Conservation (phyloP, 306 rosid genomes). For the Lablab purpureus region DNA sequence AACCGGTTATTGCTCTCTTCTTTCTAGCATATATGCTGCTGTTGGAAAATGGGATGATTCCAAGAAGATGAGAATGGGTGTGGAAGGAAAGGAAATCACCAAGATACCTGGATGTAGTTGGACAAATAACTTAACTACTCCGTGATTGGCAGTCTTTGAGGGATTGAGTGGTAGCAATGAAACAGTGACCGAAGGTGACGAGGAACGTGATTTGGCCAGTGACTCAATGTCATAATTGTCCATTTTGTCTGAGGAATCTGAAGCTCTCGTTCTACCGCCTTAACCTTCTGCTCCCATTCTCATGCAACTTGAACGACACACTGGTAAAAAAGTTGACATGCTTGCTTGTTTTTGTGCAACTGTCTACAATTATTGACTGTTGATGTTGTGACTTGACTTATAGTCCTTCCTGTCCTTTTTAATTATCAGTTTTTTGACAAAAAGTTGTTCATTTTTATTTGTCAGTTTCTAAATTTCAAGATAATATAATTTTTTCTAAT, state of each 20-base stretch:
- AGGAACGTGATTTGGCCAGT: conserved; percentile 55
- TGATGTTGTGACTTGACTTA: not conserved
- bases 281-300: not conserved
- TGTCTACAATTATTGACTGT: not conserved
- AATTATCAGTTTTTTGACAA: too few species aligned
- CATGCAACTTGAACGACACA: not conserved
- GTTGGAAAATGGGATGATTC: conserved; percentile 69
- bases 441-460: too few species aligned
- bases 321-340: not conserved
- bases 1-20: conserved; percentile 65
- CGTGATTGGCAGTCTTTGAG: conserved; percentile 12
- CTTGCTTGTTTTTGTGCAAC: not conserved
- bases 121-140: conserved; percentile 43
- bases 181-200: conserved; percentile 42
- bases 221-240: conserved; percentile 56
- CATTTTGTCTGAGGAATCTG: conserved; percentile 55
- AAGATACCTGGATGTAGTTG: conserved; percentile 77
- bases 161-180: conserved; percentile 19
- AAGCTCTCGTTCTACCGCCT: conserved; percentile 46
- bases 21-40: conserved; percentile 64
- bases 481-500: too few species aligned
- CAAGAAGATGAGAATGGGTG: conserved; percentile 51
- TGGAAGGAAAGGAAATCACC: conserved; percentile 49
- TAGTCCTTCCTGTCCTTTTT: not conserved
- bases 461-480: too few species aligned